Base-by-base conservation (phyloP, 768 basidiomycete genomes). In the Xerocomus brunneocitrinus region DNA sequence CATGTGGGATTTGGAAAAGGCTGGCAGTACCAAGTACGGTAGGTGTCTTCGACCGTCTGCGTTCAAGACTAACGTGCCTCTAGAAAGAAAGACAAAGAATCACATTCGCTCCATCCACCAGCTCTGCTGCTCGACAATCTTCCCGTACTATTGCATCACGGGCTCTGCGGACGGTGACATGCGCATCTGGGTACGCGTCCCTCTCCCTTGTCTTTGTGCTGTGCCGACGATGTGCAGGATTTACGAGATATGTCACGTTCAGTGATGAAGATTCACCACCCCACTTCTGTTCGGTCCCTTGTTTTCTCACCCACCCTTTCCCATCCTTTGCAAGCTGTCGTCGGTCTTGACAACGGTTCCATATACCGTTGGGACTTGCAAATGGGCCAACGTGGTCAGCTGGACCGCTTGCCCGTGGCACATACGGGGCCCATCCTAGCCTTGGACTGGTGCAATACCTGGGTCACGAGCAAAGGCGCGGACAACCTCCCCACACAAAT, bases 111-210 rank as follows among this genome's bases (percentile, higher is more conserved):
- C 88, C 0, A 87, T 91, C 27, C 82, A 89, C 63, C 77, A 79
- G 45, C 66, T 91, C 51, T 78, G 83, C 2, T 81, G 85, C 32
- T 90, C 89, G 1, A 73, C 79, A n/a, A 73, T 82, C 12, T 77
- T 86, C 9, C 80, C 81, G 32, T 76, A 84, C 57, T 89, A 87
- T 55, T 88, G 86, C 51, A 80, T 89, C 57, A 90, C 87, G 14
- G 89, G 85, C 19, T 89, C 88, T 31, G 84, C 87, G 8, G 89
- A 91, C 62, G 89, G 87, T 1, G 83, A 89, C 62, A 69, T 91
- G 67, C 84, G 88, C 46, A 78, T 90, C 35, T 91, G 89, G 89
- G 89, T 89, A 61, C 50, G 79, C 69, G 16, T 36, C 13, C 13
- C 6, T 36, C 32, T 12, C 16, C 5, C 22, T 7, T 19, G 22